phyloP scores from a whole-genome alignment of 2,329 filamentous ascomycete species.

The Lasiodiplodia sp. region DNA sequence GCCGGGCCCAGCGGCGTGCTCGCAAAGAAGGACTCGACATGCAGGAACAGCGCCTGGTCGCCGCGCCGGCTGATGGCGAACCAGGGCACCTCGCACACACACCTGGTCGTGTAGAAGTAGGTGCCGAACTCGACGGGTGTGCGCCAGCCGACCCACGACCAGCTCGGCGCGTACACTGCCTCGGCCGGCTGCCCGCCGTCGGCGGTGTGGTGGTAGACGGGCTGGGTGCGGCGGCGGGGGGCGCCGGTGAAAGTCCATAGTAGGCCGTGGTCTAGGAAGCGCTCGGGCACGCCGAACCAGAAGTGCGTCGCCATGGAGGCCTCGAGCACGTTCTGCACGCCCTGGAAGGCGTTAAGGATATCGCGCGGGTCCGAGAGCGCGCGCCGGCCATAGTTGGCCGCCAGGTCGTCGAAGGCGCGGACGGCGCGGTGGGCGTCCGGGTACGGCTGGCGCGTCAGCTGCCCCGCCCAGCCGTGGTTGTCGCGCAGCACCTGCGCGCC shows the following conservation, averaged over 20 bases:
- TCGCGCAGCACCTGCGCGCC: background rate
- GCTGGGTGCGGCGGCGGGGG: background rate
- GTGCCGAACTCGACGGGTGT: background rate
- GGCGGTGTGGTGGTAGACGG: background rate
- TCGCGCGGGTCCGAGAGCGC: constrained; percentile 20
- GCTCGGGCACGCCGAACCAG: constrained; percentile 31
- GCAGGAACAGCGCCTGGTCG: background rate
- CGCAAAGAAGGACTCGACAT: background rate
- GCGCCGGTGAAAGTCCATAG: constrained; percentile 21
- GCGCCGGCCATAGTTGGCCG: background rate
- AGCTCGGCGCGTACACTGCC: background rate
- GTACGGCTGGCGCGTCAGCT: background rate
- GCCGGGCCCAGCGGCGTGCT: background rate
- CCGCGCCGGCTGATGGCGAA: background rate
- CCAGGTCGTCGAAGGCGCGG: background rate
- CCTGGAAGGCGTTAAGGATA: constrained; percentile 30
- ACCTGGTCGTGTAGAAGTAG: background rate
- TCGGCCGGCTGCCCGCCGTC: background rate
- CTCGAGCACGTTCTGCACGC: constrained; percentile 16
- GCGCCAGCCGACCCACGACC: background rate
- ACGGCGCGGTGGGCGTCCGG: too few species aligned
- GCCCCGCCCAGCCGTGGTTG: background rate
- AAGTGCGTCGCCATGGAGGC: constrained; percentile 31
- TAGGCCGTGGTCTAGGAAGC: constrained; percentile 32
- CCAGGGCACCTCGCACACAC: background rate